These are phyloP conservation scores for Sugiyamaella pinicola DNA, from an alignment of 1,139 yeast genomes.

Conservation along the genomic window DNA sequence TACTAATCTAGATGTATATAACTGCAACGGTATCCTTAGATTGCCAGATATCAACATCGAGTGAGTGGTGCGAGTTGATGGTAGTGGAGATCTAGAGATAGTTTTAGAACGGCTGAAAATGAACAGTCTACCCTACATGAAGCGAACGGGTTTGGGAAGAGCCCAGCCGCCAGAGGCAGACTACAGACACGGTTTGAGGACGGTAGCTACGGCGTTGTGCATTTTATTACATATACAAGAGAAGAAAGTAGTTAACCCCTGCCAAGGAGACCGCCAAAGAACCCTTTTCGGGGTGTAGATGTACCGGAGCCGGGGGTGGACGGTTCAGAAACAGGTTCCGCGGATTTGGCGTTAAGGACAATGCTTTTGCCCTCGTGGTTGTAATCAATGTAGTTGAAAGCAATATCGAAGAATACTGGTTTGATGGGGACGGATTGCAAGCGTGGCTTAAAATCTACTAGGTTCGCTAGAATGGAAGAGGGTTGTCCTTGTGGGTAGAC, in stretches of 20 bases:
- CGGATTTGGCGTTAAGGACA: conserved; percentile 14
- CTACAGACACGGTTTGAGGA: no score
- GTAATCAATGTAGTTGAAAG: conserved; percentile 69
- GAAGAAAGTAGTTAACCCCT: conserved; percentile 1
- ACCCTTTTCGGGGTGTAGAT: conserved; percentile 21
- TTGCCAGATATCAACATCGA: neutral
- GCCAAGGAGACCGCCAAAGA: conserved; percentile 23
- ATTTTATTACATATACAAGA: conserved; percentile 7
- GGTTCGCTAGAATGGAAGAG: conserved; percentile 45
- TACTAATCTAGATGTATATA: neutral
- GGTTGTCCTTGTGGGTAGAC: conserved; percentile 46
- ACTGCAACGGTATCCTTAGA: neutral
- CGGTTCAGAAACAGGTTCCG: conserved; percentile 10
- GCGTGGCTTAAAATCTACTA: conserved; percentile 53
- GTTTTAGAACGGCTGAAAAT: neutral
- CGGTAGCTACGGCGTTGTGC: no score
- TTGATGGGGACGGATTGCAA: conserved; percentile 67
- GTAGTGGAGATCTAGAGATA: neutral
- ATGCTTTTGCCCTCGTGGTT: conserved; percentile 15
- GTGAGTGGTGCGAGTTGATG: neutral
- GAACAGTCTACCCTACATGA: neutral
- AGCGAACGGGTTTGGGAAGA: neutral
- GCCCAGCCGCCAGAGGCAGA: neutral
- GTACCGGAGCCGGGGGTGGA: neutral
- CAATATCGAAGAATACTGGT: conserved; percentile 89